A percentile compares a stretch with the other conserved stretches of the same genome.
phyloP scores from a whole-genome alignment of 495 filamentous ascomycete genomes.

The Barbatosphaeria neglecta region DNA sequence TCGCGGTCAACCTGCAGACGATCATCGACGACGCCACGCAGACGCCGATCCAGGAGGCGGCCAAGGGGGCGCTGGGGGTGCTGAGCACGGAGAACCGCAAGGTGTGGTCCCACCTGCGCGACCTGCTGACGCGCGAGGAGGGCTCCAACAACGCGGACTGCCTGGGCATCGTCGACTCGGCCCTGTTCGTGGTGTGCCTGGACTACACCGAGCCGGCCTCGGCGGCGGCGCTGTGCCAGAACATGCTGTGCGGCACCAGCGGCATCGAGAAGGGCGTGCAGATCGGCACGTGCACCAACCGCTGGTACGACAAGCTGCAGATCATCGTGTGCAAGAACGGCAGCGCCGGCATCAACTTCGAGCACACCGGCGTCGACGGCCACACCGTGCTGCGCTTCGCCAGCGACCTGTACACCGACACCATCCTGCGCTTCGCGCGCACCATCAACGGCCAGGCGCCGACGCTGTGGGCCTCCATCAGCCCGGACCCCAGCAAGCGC shows the following conservation, averaged over 20 bases:
- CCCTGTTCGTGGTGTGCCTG: slow-evolving; percentile 82
- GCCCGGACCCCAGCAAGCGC: slow-evolving; percentile 86
- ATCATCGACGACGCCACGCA: slow-evolving; percentile 83
- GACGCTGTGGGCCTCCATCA: slow-evolving; percentile 78
- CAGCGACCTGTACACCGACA: slow-evolving; percentile 94
- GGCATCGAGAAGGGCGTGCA: slow-evolving; percentile 88
- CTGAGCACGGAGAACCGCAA: slow-evolving; percentile 95
- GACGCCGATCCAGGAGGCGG: slow-evolving; percentile 84
- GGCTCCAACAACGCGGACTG: slow-evolving; percentile 92
- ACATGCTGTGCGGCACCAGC: slow-evolving; percentile 95
- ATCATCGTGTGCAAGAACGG: slow-evolving; percentile 99
- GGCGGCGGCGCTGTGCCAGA: slow-evolving; percentile 75
- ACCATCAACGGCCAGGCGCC: slow-evolving; percentile 95
- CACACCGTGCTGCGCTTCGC: slow-evolving; percentile 95
- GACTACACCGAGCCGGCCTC: slow-evolving; percentile 80
- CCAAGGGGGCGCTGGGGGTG: slow-evolving; percentile 85
- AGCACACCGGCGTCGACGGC: slow-evolving; percentile 95
- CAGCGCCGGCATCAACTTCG: slow-evolving; percentile 96
- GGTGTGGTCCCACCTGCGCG: slow-evolving; percentile 82
- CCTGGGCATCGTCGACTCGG: slow-evolving; percentile 85
- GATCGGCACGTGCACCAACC: slow-evolving; percentile 92
- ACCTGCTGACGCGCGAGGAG: slow-evolving; percentile 76
- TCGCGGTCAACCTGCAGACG: slow-evolving; percentile 82
- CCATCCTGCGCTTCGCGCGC: slow-evolving; percentile 88
- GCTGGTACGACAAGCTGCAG: slow-evolving; percentile 98